Evolutionary conservation across 2,329 filamentous ascomycete genomes (phyloP), one percentile per base, ranked within the genome.

Genomic region (Epichloe typhina): DNA sequence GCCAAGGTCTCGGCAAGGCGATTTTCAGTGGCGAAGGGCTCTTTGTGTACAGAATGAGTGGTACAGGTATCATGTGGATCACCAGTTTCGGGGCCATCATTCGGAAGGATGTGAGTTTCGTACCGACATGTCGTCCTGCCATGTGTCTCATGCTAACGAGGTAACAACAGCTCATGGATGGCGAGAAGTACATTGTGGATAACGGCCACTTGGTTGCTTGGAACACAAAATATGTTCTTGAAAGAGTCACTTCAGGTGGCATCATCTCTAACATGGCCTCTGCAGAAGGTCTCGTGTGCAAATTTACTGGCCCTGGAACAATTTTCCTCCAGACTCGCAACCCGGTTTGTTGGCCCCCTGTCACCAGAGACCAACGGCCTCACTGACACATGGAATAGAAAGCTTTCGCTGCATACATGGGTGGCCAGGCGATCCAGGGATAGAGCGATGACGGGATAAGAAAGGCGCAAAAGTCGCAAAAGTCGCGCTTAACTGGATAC

Each of bases 1-100:
- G 82, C 37, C 93, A 97, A 65, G 80, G 86, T 0, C 69, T 98
- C 21, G 79, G 84, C 52, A 97, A 97, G 66, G 89, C 87, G 19
- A 86, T 97, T 67, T 97, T 98, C 66, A 89, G 83, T 19, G 93
- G 93, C 0, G 93, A 97, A 66, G 93, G 93, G 0, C 64, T 96
- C 31, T 97, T 89, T 66, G 82, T 96, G 11, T 94, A 94, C 67
- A 90, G 87, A 65, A 84, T 97, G 9, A 79, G 74, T 13, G 91
- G 91, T 0, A 77, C 74, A 6, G 93, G 93, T 0, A 71, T 97
- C 37, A 63, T 95, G 40, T 98, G 91, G 88, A 75, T 96, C 45
- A 86, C 88, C 8, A 95, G 88, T 61, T 93, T 98, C 60, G 93
- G 93, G 6, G 93, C 93, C 5, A 95, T 98, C 54, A 88, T 97